Evolutionary conservation across 805 yeast species (phyloP), one percentile per base, ranked within the genome.

Genomic region (Myxozyma vanderwaltii): DNA sequence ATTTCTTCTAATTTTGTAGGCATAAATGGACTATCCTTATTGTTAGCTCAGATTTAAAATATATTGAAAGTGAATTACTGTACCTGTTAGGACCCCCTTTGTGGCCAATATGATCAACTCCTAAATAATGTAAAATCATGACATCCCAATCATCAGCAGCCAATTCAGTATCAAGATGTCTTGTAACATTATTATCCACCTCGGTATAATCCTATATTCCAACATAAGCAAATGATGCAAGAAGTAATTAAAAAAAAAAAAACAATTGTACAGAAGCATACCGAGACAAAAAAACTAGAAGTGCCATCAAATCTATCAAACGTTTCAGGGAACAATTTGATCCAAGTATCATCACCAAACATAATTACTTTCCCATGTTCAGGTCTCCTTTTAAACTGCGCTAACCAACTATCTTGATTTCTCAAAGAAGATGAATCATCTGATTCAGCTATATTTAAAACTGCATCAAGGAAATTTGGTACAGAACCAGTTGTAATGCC

Each of bases 281-380:
- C 63, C 55, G 94, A 86, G 1, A 94, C 99, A 71, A 88, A 94
- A 71, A 94, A 94, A 52, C 97, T 90, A 46, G 88, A 85, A 0
- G 98, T 92, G 1, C 98, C 98, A 40, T 94, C 98, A 29, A 71
- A 75, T 47, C 80, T 77, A 21, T 78, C 77, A 68, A 92, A 91
- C 64, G 79, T 79, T 4, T 69, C 72, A 0, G 97, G 96, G 66
- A 91, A 94, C 50, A 94, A 77, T 69, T 90, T 91, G 63, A 91
- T 73, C 99, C 99, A 94, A 0, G 99, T 94, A 70, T 94, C 99
- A 73, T 94, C 99, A 33, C 99, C 99, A 75, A 81, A 92, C 81
- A 94, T 89, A 69, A 91, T 87, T 29, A 94, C 76, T 29, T 71
- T 72, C 3, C 70, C 70, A 1, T 55, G 46, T 31, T 72, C 72